Conservation (phyloP, 2,329 filamentous ascomycete species). For the Fusarium cicatricum region DNA sequence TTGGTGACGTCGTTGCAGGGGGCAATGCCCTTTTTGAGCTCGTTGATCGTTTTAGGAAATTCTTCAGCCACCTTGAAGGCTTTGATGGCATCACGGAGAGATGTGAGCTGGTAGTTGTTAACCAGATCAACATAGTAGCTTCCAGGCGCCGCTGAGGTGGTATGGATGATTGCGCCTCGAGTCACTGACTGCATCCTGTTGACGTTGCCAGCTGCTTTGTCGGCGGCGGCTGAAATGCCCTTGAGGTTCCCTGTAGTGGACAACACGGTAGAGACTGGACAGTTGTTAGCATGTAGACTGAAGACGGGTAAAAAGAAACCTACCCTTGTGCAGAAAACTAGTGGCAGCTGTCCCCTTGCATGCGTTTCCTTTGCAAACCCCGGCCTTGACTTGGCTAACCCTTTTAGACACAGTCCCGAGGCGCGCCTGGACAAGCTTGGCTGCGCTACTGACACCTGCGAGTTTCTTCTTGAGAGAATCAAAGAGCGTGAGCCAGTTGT, state of each 20-base stretch:
- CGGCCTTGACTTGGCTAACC: slow-evolving; percentile 1
- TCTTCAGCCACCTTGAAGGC: slow-evolving; percentile 2
- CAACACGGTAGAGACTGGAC: slow-evolving; percentile 5
- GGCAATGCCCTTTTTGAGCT: slow-evolving; percentile 1
- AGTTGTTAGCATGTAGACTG: neutral
- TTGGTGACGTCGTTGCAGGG: neutral
- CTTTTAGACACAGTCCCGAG: slow-evolving; percentile 8
- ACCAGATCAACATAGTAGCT: slow-evolving; percentile 3
- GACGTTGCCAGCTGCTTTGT: neutral
- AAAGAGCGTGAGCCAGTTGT: slow-evolving; percentile 12
- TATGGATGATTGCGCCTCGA: neutral
- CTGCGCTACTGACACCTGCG: slow-evolving; percentile 7
- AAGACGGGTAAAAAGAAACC: neutral
- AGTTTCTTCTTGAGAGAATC: slow-evolving; percentile 9
- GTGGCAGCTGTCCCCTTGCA: slow-evolving; percentile 8
- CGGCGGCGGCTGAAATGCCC: neutral
- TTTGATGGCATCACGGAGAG: slow-evolving; percentile 5
- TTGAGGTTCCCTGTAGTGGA: neutral
- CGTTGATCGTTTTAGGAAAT: neutral
- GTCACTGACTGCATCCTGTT: neutral
- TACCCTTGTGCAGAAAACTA: slow-evolving; percentile 5
- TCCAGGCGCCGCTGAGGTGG: slow-evolving; percentile 1
- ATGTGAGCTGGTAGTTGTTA: neutral
- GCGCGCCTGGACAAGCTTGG: slow-evolving; percentile 9
- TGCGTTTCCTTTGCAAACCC: slow-evolving; percentile 8